Evolutionary conservation across 2,329 filamentous ascomycete genomes (phyloP).

Genomic region (Bertia moriformis): DNA sequence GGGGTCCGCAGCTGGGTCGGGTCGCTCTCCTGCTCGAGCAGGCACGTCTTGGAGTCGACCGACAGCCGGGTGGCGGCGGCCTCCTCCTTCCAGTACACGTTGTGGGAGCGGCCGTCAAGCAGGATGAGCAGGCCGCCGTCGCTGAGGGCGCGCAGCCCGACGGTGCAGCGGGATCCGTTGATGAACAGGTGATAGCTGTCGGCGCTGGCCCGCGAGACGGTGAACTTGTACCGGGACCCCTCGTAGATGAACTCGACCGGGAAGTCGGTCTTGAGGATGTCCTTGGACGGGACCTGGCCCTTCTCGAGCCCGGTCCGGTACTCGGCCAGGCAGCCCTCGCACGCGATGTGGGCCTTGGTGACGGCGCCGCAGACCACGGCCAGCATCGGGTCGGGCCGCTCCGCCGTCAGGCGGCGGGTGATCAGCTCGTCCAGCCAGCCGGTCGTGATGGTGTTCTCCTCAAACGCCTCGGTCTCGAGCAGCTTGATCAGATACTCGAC

Average conservation of each 20-base stretch:
- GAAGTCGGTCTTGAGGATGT: constrained; percentile 94
- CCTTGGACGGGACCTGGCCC: constrained; percentile 92
- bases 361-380: constrained; percentile 93
- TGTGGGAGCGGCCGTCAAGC: constrained; percentile 84
- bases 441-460: constrained; percentile 99
- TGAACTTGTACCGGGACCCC: constrained; percentile 92
- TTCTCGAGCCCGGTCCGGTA: constrained; percentile 84
- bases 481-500: constrained; percentile 99
- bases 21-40: constrained; percentile 97
- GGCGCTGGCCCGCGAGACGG: constrained; percentile 75
- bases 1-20: constrained; percentile 91
- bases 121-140: constrained; percentile 88
- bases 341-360: constrained; percentile 88
- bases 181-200: constrained; percentile 98
- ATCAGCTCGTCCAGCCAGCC: constrained; percentile 98
- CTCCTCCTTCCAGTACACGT: constrained; percentile 99
- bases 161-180: constrained; percentile 91
- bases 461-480: constrained; percentile 92
- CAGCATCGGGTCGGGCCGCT: constrained; percentile 82
- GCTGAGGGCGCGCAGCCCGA: constrained; percentile 81
- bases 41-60: constrained; percentile 93
- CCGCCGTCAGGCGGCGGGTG: constrained; percentile 89
- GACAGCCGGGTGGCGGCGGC: constrained; percentile 88
- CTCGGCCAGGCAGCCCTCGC: constrained; percentile 73
- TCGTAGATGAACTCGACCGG: constrained; percentile 98